Percentiles rank a stretch among this genome's conserved stretches.
phyloP scores from a whole-genome alignment of 139 green algal species.

The Pleodorina starrii region DNA sequence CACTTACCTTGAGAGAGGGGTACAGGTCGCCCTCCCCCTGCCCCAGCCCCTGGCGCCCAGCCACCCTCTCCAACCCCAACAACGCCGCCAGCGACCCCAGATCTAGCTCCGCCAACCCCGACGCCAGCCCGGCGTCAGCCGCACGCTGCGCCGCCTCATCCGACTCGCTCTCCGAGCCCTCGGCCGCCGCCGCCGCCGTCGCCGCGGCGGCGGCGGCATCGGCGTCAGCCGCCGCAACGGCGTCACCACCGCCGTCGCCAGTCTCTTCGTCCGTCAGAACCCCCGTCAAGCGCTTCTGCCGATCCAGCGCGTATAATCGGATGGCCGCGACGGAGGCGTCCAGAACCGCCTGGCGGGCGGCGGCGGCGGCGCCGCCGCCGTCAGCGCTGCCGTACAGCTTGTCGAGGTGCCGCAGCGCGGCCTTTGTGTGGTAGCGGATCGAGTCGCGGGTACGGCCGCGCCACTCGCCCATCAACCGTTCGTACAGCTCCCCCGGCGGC shows the following conservation, averaged over 20 bases:
- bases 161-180: background rate
- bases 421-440: background rate
- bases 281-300: background rate
- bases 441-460: background rate
- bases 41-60: no score
- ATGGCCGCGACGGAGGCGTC: background rate
- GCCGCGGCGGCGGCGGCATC: background rate
- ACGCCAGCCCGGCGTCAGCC: background rate
- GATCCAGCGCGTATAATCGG: background rate
- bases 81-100: background rate
- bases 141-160: background rate
- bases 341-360: background rate
- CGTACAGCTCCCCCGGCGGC: background rate
- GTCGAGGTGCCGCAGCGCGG: background rate
- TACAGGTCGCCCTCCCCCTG: background rate
- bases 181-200: background rate
- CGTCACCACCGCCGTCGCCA: background rate
- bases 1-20: no score
- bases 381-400: background rate
- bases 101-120: background rate
- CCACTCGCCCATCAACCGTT: background rate
- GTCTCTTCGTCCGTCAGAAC: background rate
- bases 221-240: background rate
- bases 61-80: conserved; percentile 13
- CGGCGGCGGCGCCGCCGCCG: background rate